These are phyloP conservation scores for Huntiella savannae DNA, from an alignment of 2,329 filamentous ascomycete genomes.

Conservation along the genomic window DNA sequence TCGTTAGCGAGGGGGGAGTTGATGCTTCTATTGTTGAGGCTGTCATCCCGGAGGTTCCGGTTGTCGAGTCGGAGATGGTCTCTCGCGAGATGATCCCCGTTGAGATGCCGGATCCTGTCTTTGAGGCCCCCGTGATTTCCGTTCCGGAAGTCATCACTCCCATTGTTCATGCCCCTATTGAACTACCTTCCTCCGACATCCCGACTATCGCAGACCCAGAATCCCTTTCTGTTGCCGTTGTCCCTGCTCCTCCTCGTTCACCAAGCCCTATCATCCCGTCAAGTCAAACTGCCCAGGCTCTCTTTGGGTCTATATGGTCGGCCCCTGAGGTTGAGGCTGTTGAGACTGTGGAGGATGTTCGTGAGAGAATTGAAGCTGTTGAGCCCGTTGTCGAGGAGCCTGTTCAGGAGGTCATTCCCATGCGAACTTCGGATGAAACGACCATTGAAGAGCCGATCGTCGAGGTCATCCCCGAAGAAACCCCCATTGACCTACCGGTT, in stretches of 20 bases:
- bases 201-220: background rate
- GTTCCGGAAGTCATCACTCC: background rate
- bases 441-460: background rate
- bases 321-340: background rate
- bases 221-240: background rate
- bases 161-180: background rate
- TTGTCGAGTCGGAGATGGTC: background rate
- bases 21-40: background rate
- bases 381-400: background rate
- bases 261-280: background rate
- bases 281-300: background rate
- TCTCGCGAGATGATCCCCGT: background rate
- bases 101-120: background rate
- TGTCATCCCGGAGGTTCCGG: too few relatives aligned
- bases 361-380: background rate
- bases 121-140: background rate
- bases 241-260: too few relatives aligned
- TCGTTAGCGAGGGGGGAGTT: background rate
- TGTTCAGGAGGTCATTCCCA: background rate
- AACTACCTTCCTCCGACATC: background rate
- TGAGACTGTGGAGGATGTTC: background rate
- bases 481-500: background rate
- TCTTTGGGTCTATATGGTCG: background rate
- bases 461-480: background rate
- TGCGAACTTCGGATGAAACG: too few relatives aligned